Base-by-base conservation (phyloP, 768 basidiomycete genomes). In the Leccinum pellstonianum region DNA sequence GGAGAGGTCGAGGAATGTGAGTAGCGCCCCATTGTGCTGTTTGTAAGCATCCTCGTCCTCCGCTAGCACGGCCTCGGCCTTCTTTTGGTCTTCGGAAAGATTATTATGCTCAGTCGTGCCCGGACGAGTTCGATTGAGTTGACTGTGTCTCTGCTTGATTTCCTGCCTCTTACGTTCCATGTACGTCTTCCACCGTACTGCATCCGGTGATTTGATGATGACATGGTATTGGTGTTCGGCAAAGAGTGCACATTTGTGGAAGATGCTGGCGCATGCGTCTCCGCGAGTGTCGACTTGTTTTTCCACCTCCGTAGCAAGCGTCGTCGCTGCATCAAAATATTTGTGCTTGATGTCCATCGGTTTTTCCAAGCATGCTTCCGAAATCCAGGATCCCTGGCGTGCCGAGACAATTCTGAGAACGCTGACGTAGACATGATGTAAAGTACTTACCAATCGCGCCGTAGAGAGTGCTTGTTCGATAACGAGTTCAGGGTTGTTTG, bases 171-270 rank as follows among this genome's bases (percentile, higher is more conserved):
- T 93, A 53, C 90, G 85, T 29, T 89, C 86, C 5, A 83, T 77
- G 66, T 93, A 93, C 0, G 86, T 75, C 64, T 85, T 87, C 75
- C 85, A 83, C 47, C 90, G 80, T 12, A 88, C 68, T 0, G 82
- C 81, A 62, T 93, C 92, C 0, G 89, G 83, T 0, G 91, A 88
- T 61, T 85, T 82, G 17, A 81, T 71, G 37, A 90, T 83, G 2
- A 83, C 77, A 60, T 88, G 84, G 68, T 91, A 95, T 67, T 98
- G 95, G 12, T 81, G 79, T 66, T 98, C 94, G 0, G 95, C 91
- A 67, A 98, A 98, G 25, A 82, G 79, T 1, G 96, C 97, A 70
- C 86, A 98, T 65, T 91, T 83, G 60, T 88, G 86, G 70, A 84
- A 93, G 33, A 95, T 81, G 10, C 78, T 79, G 19, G 86, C 86